phyloP scores from a whole-genome alignment of 257 asterid genomes.

The Nicotiana tabacum region DNA sequence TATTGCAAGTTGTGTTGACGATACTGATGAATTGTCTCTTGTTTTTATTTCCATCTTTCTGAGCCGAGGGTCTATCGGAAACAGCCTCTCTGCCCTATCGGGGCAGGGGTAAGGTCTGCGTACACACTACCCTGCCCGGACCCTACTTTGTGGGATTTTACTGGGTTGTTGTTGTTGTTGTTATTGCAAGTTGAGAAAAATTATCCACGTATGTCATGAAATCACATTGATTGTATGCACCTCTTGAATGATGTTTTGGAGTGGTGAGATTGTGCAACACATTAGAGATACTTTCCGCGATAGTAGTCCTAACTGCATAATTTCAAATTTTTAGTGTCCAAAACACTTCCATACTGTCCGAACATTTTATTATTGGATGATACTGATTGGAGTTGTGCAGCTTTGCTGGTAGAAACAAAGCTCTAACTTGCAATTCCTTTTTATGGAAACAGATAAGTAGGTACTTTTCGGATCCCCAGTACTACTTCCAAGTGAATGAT shows the following conservation, averaged over 20 bases:
- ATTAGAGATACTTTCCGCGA: background rate
- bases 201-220: background rate
- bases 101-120: too few species aligned
- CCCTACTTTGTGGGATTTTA: too few species aligned
- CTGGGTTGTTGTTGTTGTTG: too few species aligned
- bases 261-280: background rate
- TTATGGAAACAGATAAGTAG: slow-evolving; percentile 23
- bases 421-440: background rate
- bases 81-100: too few species aligned
- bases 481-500: slow-evolving; percentile 29
- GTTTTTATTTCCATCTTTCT: too few species aligned
- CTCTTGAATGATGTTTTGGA: background rate
- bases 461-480: slow-evolving; percentile 27
- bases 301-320: background rate
- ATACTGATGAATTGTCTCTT: too few species aligned
- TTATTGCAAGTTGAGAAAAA: background rate
- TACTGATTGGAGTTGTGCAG: background rate
- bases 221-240: background rate
- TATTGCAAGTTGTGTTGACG: background rate
- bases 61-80: too few species aligned
- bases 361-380: background rate
- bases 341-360: background rate
- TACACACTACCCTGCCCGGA: too few species aligned
- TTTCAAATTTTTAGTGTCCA: background rate
- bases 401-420: background rate